These are phyloP conservation scores for Castanospermum australe DNA, from an alignment of 306 rosid species.

Conservation along the genomic window DNA sequence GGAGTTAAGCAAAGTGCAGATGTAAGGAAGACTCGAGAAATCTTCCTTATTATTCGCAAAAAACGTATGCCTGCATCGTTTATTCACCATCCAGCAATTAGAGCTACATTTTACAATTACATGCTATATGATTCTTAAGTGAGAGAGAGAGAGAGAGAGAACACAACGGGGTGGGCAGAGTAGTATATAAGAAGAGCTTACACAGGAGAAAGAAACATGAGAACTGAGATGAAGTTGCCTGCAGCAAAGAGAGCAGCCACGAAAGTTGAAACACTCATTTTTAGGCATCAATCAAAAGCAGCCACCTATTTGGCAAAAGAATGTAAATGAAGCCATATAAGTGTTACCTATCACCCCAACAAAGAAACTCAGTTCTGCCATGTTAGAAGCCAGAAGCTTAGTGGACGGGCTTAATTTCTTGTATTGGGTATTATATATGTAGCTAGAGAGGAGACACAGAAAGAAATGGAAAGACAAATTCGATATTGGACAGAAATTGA, in stretches of 20 bases:
- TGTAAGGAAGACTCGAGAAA: slow-evolving; percentile 64
- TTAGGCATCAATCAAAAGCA: background rate
- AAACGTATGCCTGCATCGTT: slow-evolving; percentile 48
- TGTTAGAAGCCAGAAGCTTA: background rate
- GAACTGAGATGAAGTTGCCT: slow-evolving; percentile 67
- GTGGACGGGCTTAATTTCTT: background rate
- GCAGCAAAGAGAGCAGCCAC: background rate
- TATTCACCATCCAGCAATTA: background rate
- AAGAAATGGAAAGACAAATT: background rate
- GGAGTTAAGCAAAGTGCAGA: slow-evolving; percentile 62
- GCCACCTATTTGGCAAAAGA: background rate
- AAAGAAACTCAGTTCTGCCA: slow-evolving; percentile 50
- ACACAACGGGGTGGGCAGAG: background rate
- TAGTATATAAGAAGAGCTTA: slow-evolving; percentile 35
- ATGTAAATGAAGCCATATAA: background rate
- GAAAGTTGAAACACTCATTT: background rate
- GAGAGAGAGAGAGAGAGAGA: too few species aligned
- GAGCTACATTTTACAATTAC: background rate
- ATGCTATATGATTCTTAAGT: too few species aligned
- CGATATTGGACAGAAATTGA: background rate
- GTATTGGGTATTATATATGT: background rate
- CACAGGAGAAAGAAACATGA: slow-evolving; percentile 76
- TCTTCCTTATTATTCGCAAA: slow-evolving; percentile 54
- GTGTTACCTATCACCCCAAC: slow-evolving; percentile 56
- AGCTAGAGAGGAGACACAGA: background rate